Evolutionary conservation across 129 eudicot species (phyloP).

Genomic region (Apium graveolens): DNA sequence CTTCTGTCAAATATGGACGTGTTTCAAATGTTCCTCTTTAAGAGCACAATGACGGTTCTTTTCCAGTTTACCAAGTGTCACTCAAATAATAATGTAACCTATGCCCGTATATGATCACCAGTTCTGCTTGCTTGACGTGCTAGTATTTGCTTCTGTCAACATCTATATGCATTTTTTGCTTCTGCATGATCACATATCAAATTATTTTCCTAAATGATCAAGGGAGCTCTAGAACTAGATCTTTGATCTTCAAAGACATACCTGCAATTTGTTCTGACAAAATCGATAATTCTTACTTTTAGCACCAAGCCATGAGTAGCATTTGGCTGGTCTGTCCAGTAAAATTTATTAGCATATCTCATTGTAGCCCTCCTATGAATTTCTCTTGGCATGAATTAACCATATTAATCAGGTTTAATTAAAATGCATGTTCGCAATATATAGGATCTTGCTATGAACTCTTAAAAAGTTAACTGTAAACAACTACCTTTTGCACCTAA

Average conservation of each 20-base stretch:
- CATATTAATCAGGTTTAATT: not conserved
- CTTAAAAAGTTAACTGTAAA: not conserved
- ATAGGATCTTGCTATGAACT: not conserved
- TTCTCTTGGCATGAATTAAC: not conserved
- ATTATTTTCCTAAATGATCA: not conserved
- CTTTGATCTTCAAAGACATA: not conserved
- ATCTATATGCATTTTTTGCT: not conserved
- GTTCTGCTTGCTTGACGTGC: not conserved
- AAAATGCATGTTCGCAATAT: not conserved
- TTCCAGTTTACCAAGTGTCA: not conserved
- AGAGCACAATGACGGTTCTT: not conserved
- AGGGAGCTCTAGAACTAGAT: not conserved
- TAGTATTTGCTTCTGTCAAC: not conserved
- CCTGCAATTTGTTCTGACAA: not conserved
- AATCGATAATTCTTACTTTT: not conserved
- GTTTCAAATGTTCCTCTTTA: not conserved
- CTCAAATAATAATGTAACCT: not conserved
- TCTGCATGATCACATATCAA: not conserved
- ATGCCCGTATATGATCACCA: not conserved
- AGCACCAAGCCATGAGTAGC: not conserved
- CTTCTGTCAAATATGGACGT: conserved; percentile 60
- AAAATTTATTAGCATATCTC: not conserved
- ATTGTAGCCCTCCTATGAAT: not conserved
- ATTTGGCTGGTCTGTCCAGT: not conserved
- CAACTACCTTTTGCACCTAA: too few species aligned